These are phyloP conservation scores for Penicillium atrosanguineum DNA, from an alignment of 495 filamentous ascomycete genomes.

Conservation along the genomic window DNA sequence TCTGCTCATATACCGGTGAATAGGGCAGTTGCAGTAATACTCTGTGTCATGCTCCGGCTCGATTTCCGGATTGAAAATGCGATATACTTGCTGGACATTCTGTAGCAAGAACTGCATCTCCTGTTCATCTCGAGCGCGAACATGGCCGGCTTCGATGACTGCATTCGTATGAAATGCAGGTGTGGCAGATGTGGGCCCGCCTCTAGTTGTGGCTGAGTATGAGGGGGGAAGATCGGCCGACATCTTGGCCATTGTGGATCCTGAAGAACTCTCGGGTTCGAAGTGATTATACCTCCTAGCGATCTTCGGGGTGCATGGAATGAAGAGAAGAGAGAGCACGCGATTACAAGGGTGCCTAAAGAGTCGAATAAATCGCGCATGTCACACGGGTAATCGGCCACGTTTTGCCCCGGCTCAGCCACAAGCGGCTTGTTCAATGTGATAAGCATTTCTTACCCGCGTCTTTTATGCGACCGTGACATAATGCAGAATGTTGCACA, in stretches of 20 bases:
- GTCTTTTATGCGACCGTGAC: not conserved
- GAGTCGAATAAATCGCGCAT: not conserved
- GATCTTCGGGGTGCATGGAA: not conserved
- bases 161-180: slow-evolving; percentile 25
- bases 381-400: not conserved
- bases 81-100: slow-evolving; percentile 27
- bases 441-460: not conserved
- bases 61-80: slow-evolving; percentile 47
- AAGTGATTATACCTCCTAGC: not conserved
- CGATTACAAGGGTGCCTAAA: not conserved
- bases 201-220: not conserved
- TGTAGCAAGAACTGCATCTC: slow-evolving; percentile 42
- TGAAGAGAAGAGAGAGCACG: not conserved
- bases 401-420: not conserved
- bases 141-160: slow-evolving; percentile 34
- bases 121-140: slow-evolving; percentile 43
- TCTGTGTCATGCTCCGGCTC: slow-evolving; percentile 46
- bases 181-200: not conserved
- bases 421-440: not conserved
- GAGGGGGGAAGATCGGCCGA: not conserved
- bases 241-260: not conserved
- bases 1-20: slow-evolving; percentile 30
- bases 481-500: not conserved
- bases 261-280: not conserved
- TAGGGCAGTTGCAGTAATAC: slow-evolving; percentile 27